Evolutionary conservation across 169 alveolate genomes (phyloP), one percentile per base, ranked within the genome.

Genomic region (Plasmodium berghei): DNA sequence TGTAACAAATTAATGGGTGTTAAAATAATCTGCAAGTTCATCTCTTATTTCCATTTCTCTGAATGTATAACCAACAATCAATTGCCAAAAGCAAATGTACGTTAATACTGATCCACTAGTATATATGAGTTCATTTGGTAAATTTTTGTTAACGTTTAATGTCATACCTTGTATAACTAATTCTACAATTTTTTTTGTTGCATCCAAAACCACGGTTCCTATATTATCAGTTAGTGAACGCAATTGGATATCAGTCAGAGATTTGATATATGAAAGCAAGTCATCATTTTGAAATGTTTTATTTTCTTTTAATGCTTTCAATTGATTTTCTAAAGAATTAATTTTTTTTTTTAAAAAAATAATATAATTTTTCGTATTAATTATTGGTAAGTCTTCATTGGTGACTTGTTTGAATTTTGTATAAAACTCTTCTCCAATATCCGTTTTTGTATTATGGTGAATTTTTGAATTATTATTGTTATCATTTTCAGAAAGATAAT

Each of bases 41-140:
- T 91, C 87, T 24, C 92, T 87, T 18, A 94, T 94, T 77, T 94
- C 97, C 85, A 87, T 92, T 45, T 94, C 95, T 63, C 97, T 26
- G 10, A 94, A 69, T 61, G 95, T 93, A 87, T 94, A 94, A 22
- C 97, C 97, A 56, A 94, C 86, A 56, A 96, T 96, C 58, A 94
- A 88, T 66, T 94, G 96, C 97, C 97, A 94, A 87, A 94, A 87
- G 63, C 97, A 94, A 64, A 94, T 88, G 72, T 94, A 96, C 48
- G 93, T 95, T 20, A 93, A 56, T 52, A 94, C 93, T n/a, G 94
- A 64, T 46, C 87, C 87, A 64, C 83, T 73, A 34, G 72, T 49
- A 64, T 56, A 89, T 64, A 26, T 90, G 16, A 49, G 80, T 86
- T 54, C 73, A 48, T 87, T 72, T 1, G 64, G 48, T 34, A 42